A percentile compares a stretch with the other conserved stretches of the same genome.
Conservation (phyloP, 1,284 basidiomycete species). For the Hemileia vastatrix region DNA sequence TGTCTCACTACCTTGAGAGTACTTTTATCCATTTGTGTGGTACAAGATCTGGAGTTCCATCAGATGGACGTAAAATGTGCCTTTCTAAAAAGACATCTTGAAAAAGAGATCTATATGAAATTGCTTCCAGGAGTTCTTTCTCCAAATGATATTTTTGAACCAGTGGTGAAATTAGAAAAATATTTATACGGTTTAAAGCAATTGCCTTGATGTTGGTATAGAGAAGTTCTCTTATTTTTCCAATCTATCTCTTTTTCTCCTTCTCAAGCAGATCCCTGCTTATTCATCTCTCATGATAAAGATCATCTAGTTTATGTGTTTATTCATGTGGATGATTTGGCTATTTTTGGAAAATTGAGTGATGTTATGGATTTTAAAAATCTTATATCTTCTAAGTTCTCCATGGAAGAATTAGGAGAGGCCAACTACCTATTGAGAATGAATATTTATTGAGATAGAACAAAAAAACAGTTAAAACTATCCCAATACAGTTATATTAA, state of each 20-base stretch:
- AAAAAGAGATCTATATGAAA: no score
- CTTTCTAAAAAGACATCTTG: no score
- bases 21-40: no score
- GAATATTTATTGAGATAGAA: background rate
- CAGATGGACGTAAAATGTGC: no score
- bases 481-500: no score
- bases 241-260: background rate
- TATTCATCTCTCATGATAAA: slow-evolving; percentile 2
- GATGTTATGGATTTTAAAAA: slow-evolving; percentile 5
- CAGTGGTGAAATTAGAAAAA: no score
- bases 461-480: no score
- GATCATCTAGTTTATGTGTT: background rate
- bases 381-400: background rate
- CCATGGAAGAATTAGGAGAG: slow-evolving; percentile 3
- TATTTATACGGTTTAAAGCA: slow-evolving; percentile 12
- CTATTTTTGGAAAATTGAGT: background rate
- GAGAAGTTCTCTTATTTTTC: background rate
- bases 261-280: background rate
- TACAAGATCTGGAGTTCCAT: no score
- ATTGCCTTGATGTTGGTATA: slow-evolving; percentile 1
- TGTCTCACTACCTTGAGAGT: no score
- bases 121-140: no score
- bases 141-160: background rate
- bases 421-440: background rate
- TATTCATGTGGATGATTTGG: slow-evolving; percentile 4